Conservation (phyloP, 768 basidiomycete genomes). For the Boletus subparvulus region DNA sequence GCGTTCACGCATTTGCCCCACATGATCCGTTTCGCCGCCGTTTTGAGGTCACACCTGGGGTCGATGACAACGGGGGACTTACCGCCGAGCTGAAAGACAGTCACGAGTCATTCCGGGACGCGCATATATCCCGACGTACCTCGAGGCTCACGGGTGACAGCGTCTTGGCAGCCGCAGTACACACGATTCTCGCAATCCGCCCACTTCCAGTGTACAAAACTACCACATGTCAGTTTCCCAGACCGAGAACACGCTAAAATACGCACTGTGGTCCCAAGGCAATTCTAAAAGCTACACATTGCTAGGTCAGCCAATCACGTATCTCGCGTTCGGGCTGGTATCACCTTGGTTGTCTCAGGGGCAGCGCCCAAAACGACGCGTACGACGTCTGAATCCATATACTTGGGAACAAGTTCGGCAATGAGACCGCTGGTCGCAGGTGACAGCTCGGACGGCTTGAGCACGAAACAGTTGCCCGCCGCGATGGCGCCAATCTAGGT, state of each 20-base stretch:
- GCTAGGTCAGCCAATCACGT: neutral
- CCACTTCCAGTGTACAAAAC: constrained; percentile 59
- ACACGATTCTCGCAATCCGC: constrained; percentile 65
- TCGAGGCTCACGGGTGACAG: constrained; percentile 68
- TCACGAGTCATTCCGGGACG: neutral
- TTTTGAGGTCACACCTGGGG: constrained; percentile 61
- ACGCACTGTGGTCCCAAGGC: constrained; percentile 60
- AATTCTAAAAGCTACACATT: constrained; percentile 61
- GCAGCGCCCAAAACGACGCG: constrained; percentile 68
- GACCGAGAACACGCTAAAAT: neutral
- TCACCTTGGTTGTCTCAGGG: constrained; percentile 59
- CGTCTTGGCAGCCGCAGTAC: constrained; percentile 72
- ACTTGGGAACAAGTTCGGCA: constrained; percentile 68
- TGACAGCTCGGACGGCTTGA: constrained; percentile 77
- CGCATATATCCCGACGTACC: constrained; percentile 28
- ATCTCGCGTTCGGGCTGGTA: neutral
- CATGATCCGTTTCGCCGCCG: constrained; percentile 66
- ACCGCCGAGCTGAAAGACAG: constrained; percentile 52
- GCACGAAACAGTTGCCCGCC: constrained; percentile 66
- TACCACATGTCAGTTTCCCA: constrained; percentile 2
- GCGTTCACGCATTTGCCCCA: constrained; percentile 83
- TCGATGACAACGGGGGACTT: constrained; percentile 79
- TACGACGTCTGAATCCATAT: constrained; percentile 67
- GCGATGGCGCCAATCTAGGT: constrained; percentile 66
- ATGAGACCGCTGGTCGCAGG: constrained; percentile 57